Evolutionary conservation across 192 early-diverging fungal species (phyloP), one percentile per base, ranked within the genome.

Genomic region (Backusella morwellensis): DNA sequence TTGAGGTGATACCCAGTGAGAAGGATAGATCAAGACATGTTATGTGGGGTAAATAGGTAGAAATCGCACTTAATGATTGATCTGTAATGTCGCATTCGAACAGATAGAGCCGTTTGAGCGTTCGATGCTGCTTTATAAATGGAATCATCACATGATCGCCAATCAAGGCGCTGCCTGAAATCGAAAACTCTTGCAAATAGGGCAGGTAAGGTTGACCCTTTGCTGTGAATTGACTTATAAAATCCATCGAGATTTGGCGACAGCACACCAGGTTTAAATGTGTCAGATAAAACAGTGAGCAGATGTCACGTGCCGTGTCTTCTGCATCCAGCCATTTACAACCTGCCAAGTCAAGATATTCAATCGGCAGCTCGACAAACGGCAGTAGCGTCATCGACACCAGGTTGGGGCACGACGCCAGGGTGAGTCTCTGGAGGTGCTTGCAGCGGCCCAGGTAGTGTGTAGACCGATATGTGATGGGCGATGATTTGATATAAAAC

Each of bases 21-120:
- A 71, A 83, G 6, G 82, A 82, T 36, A 86, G 40, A 36, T 84
- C 84, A 9, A 86, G 75, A 35, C 71, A 67, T 40, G 38, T 63
- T 21, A 86, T 34, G 2, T 68, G 34, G 17, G 83, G 73, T 52
- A 86, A 76, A 47, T 78, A 70, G 4, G 19, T 29, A 35, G 78
- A 44, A 42, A 86, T 83, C 0, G 75, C 47, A 12, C 41, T 34
- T 23, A 86, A 67, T 19, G 81, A 70, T 14, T 42, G 63, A 63
- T 86, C 81, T 8, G 85, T 83, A 15, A 86, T 83, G n/a, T 75
- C 47, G 44, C 83, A 80, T 9, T 80, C 73, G 29, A 82, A 66
- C 3, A 86, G 67, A 41, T 71, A 76, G 7, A 86, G 74, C 1
- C 70, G 69, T 36, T 67, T 35, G 0, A 86, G 38, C 9, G 66